Evolutionary conservation across 2,329 filamentous ascomycete genomes (phyloP).

Genomic region (Trichophyton simii): DNA sequence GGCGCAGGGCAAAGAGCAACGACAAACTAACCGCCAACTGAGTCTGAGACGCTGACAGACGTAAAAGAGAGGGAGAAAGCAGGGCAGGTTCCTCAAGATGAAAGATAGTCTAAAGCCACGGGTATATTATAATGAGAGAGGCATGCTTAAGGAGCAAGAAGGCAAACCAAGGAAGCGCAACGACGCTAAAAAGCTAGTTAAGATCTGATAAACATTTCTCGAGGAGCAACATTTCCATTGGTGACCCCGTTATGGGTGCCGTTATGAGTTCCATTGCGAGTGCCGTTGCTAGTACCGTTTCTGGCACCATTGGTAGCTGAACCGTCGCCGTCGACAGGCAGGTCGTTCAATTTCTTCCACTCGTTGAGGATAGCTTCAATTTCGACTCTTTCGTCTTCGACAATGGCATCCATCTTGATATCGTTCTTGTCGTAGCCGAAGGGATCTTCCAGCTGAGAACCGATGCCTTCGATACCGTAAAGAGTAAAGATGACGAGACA

Average conservation of each 20-base stretch:
- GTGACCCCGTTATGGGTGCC: slow-evolving; percentile 4
- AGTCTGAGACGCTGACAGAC: not conserved
- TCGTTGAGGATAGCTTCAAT: slow-evolving; percentile 46
- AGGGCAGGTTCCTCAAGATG: not conserved
- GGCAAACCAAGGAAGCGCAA: not conserved
- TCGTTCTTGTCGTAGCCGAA: slow-evolving; percentile 55
- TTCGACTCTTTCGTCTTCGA: slow-evolving; percentile 48
- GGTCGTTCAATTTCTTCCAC: slow-evolving; percentile 35
- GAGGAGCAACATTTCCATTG: slow-evolving; percentile 7
- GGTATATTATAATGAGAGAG: not conserved
- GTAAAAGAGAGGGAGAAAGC: not conserved
- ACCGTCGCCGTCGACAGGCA: slow-evolving; percentile 11
- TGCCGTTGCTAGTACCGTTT: slow-evolving; percentile 5
- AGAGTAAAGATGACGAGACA: slow-evolving; percentile 50
- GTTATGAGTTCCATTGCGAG: slow-evolving; percentile 5
- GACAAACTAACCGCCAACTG: not conserved
- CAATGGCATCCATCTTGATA: slow-evolving; percentile 55
- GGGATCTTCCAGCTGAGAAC: slow-evolving; percentile 51
- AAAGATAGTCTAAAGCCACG: not conserved
- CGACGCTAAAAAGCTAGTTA: not conserved
- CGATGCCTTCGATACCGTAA: slow-evolving; percentile 53
- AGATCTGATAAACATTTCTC: not conserved
- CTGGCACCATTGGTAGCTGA: slow-evolving; percentile 6
- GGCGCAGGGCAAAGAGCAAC: not conserved
- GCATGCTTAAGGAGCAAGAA: not conserved